Conservation (phyloP, 768 basidiomycete genomes). For the Boletus reticulatus region DNA sequence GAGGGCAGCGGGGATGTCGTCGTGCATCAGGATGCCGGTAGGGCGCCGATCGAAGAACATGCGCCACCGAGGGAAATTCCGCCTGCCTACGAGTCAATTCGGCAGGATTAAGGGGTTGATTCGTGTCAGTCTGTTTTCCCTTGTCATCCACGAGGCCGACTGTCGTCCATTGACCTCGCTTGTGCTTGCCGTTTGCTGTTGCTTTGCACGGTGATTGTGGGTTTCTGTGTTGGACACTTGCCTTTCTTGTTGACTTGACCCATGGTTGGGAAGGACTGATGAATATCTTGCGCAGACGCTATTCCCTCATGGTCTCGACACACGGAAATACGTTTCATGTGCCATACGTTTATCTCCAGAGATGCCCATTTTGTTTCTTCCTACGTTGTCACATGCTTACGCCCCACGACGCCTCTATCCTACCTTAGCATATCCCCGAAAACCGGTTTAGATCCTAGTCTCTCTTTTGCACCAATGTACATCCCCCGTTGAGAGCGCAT, state of each 20-base stretch:
- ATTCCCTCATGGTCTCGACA: neutral
- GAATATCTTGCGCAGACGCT: neutral
- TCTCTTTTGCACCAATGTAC: neutral
- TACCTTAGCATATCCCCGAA: constrained; percentile 2
- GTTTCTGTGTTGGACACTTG: neutral
- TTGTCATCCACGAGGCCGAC: neutral
- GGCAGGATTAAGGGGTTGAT: constrained; percentile 9
- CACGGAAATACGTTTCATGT: neutral
- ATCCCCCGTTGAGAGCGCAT: neutral
- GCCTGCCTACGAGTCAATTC: constrained; percentile 29
- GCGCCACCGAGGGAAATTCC: constrained; percentile 25
- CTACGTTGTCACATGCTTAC: constrained; percentile 9
- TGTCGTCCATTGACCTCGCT: neutral
- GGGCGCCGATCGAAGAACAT: constrained; percentile 20
- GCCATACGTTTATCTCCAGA: neutral
- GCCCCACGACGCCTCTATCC: neutral
- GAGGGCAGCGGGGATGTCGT: constrained; percentile 24
- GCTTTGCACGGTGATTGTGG: neutral
- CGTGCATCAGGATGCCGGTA: constrained; percentile 28
- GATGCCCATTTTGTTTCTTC: neutral
- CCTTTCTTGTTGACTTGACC: neutral
- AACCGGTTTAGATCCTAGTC: constrained; percentile 2
- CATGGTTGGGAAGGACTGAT: neutral
- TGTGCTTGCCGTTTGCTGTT: neutral
- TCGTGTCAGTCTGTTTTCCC: neutral